phyloP scores from a whole-genome alignment of 495 filamentous ascomycete species.

The Jackrogersella multiformis region DNA sequence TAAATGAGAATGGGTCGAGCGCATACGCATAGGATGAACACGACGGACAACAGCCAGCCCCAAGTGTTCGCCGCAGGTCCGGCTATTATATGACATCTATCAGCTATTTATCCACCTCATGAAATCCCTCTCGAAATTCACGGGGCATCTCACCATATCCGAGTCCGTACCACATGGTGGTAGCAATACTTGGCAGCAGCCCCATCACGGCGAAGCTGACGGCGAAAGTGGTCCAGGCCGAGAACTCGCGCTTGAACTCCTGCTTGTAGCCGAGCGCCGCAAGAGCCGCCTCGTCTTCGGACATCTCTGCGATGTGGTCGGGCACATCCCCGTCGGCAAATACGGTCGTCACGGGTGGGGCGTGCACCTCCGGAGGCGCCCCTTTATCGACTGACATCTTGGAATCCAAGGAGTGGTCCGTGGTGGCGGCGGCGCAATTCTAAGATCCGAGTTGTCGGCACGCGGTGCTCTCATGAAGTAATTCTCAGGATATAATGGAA shows the following conservation, averaged over 20 bases:
- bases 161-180: slow-evolving; percentile 80
- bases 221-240: slow-evolving; percentile 83
- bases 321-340: slow-evolving; percentile 72
- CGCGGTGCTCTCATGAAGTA: not conserved
- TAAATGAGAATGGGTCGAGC: slow-evolving; percentile 65
- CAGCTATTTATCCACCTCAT: not conserved
- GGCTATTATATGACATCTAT: slow-evolving; percentile 49
- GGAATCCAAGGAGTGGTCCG: not conserved
- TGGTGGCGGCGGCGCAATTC: not conserved
- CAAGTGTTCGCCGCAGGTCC: slow-evolving; percentile 84
- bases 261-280: slow-evolving; percentile 79
- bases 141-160: slow-evolving; percentile 64
- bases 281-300: slow-evolving; percentile 73
- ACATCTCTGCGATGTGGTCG: slow-evolving; percentile 46
- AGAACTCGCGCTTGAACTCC: slow-evolving; percentile 84
- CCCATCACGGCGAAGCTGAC: slow-evolving; percentile 81
- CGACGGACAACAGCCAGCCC: slow-evolving; percentile 81
- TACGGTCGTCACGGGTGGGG: slow-evolving; percentile 73
- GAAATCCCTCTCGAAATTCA: not conserved
- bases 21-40: slow-evolving; percentile 77
- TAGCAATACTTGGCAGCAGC: slow-evolving; percentile 77
- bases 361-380: slow-evolving; percentile 31
- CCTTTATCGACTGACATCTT: slow-evolving; percentile 19
- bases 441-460: not conserved
- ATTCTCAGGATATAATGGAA: not conserved